Base-by-base conservation (phyloP, 805 yeast genomes). In the Zygoascus ofunaensis region DNA sequence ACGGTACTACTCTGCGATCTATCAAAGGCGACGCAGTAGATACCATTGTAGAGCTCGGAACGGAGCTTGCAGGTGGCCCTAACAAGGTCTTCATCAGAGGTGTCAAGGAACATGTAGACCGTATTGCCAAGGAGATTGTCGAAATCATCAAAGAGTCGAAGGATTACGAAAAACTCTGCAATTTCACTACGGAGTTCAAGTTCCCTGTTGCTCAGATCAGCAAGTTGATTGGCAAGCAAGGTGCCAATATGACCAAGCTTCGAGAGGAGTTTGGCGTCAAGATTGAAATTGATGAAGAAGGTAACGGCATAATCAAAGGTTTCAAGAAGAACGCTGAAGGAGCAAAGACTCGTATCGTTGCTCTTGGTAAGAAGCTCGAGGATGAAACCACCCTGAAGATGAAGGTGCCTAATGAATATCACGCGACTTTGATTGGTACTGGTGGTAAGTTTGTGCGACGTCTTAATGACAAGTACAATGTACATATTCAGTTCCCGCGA, bases 191-290 rank as follows among this genome's bases (percentile, higher is more conserved):
- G 17, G 63, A 65, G 34, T 59, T 81, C 43, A 70, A 69, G 24
- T 79, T 87, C 59, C 94, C 96, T 49, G 63, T 78, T 2, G 66
- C 71, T 42, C 75, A 78, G 39, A 68, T 90, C 48, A 74, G 92
- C 23, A 79, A 92, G 64, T 71, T 94, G 43, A 87, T 92, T 62
- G 99, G 99, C 53, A 83, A 82, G 60, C 83, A 77, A 49, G 98
- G 99, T 45, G 67, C 85, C 36, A 77, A 79, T 58, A 66, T 92
- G 58, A 75, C 76, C 53, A 68, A 75, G 41, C 62, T 87, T 48
- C 73, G 82, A 50, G 85, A 82, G 7, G 82, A 83, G 56, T 86
- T 71, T 55, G 86, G 80, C 39, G 86, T 84, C 52, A 74, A 73
- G 53, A 72, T 92, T 49, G 95, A 89, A 56, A 79, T 87, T 43